Conservation (phyloP, 140 eudicot genomes). For the Cichorium intybus region DNA sequence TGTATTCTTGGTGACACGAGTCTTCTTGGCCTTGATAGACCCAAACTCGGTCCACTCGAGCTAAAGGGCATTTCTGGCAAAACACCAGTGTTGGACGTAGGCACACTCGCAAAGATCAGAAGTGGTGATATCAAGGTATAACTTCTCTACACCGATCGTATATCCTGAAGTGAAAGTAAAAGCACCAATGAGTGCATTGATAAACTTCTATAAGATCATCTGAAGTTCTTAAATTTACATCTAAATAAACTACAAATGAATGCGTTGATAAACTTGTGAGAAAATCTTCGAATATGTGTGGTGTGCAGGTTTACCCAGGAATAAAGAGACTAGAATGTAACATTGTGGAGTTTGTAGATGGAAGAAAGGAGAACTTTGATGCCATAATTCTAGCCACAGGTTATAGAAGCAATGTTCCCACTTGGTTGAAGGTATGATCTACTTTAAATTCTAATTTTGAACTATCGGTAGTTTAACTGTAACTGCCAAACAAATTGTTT, state of each 20-base stretch:
- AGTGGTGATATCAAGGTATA: constrained; percentile 30
- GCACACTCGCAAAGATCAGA: constrained; percentile 39
- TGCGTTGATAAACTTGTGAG: no score
- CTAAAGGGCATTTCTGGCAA: constrained; percentile 37
- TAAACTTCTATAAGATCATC: no score
- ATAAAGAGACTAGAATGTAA: constrained; percentile 29
- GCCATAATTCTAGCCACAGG: constrained; percentile 47
- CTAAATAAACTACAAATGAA: no score
- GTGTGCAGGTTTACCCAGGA: constrained; percentile 27
- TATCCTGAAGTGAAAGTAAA: no score
- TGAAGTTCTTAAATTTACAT: no score
- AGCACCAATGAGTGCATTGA: no score
- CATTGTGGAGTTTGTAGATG: constrained; percentile 32
- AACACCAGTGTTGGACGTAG: constrained; percentile 45
- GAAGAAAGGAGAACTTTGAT: constrained; percentile 36
- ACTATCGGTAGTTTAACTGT: neutral
- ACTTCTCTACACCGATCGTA: neutral
- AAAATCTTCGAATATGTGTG: neutral
- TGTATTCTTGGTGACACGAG: constrained; percentile 31
- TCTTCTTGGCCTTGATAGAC: constrained; percentile 36
- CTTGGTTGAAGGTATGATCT: constrained; percentile 41
- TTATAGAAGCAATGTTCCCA: constrained; percentile 43
- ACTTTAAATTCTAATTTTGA: neutral
- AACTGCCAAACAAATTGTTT: neutral
- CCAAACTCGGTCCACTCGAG: constrained; percentile 40